These are phyloP conservation scores for Pseudogymnoascus sp. DNA, from an alignment of 2,329 filamentous ascomycete genomes.

Conservation along the genomic window DNA sequence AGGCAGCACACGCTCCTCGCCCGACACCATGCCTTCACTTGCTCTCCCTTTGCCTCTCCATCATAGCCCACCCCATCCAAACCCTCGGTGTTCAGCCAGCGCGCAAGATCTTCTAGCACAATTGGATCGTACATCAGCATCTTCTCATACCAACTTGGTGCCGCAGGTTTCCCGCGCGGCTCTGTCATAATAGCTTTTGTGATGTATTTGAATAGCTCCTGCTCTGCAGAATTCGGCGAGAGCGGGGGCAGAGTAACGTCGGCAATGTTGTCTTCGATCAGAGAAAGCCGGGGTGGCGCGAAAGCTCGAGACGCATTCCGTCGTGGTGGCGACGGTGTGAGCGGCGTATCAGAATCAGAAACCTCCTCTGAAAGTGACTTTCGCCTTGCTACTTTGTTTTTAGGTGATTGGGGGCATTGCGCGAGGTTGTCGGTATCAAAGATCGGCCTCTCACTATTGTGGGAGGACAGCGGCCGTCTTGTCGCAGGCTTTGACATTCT, in stretches of 20 bases:
- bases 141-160: conserved; percentile 78
- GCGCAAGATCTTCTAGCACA: conserved; percentile 73
- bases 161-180: conserved; percentile 37
- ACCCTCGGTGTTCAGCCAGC: conserved; percentile 71
- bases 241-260: conserved; percentile 9
- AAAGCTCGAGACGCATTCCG: conserved; percentile 17
- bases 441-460: conserved; percentile 15
- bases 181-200: conserved; percentile 45
- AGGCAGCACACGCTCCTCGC: conserved; percentile 77
- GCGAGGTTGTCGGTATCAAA: conserved; percentile 19
- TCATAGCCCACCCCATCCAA: conserved; percentile 56
- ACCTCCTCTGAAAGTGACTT: conserved; percentile 37
- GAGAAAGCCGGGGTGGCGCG: conserved; percentile 15
- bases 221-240: conserved; percentile 34
- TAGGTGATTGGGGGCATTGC: conserved; percentile 23
- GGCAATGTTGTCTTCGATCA: conserved; percentile 13
- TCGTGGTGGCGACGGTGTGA: conserved; percentile 23
- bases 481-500: conserved; percentile 8
- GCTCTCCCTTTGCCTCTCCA: conserved; percentile 50
- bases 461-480: conserved; percentile 13
- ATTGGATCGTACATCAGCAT: conserved; percentile 92
- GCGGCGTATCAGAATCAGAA: conserved; percentile 37
- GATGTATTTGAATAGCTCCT: conserved; percentile 43
- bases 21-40: conserved; percentile 87
- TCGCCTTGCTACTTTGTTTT: conserved; percentile 20